Evolutionary conservation across 306 rosid genomes (phyloP).

Genomic region (Ammopiptanthus mongolicus): DNA sequence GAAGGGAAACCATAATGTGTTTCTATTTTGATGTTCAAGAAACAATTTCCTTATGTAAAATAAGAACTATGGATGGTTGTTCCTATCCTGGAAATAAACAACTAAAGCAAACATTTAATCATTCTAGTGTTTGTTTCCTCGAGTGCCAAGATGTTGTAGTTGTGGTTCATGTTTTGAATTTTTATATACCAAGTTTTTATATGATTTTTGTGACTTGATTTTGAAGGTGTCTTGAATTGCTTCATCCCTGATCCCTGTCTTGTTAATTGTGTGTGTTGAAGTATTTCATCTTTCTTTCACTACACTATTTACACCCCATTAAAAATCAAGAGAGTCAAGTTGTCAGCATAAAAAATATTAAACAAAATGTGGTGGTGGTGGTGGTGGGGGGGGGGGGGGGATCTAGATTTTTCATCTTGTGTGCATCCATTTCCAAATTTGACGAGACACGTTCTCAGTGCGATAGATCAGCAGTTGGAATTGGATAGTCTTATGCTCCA

Average conservation of each 20-base stretch:
- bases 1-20: no score
- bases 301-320: background rate
- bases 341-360: background rate
- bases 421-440: background rate
- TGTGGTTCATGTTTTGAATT: background rate
- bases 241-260: conserved; percentile 2
- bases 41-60: background rate
- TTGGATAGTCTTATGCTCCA: background rate
- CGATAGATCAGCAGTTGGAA: background rate
- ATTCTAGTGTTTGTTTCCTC: background rate
- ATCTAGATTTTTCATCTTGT: background rate
- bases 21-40: no score
- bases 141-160: background rate
- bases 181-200: background rate
- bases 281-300: background rate
- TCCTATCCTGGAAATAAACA: background rate
- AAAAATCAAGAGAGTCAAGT: background rate
- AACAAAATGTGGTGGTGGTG: no score
- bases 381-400: no score
- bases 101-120: background rate
- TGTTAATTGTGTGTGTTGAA: background rate
- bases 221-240: conserved; percentile 10
- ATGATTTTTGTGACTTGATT: background rate
- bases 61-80: conserved; percentile 4
- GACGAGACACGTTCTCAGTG: background rate